Percentiles rank a stretch among this genome's conserved stretches.
Conservation (phyloP, 257 asterid genomes). For the Craterostigma plantagineum region DNA sequence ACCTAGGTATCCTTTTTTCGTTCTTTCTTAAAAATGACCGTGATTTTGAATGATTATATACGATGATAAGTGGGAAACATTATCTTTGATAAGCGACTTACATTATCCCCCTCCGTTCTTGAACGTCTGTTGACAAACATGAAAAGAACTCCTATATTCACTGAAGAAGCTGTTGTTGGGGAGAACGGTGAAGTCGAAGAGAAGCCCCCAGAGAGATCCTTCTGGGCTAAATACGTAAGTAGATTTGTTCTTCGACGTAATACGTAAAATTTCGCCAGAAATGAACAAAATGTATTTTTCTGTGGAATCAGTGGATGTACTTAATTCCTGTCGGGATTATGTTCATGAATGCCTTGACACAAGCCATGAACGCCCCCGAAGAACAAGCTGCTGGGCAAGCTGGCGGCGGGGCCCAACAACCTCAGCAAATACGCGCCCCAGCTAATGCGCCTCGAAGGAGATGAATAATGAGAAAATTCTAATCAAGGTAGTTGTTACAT, state of each 20-base stretch:
- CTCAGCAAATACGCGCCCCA: conserved; percentile 16
- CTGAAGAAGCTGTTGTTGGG: conserved; percentile 58
- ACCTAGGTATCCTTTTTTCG: conserved; percentile 33
- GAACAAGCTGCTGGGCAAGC: conserved; percentile 65
- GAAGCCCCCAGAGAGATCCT: conserved; percentile 71
- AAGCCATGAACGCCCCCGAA: conserved; percentile 89
- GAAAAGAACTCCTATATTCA: conserved; percentile 69
- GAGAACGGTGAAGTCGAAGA: conserved; percentile 71
- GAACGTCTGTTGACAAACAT: conserved; percentile 10
- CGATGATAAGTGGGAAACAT: conserved; percentile 1
- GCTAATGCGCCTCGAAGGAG: too few species aligned
- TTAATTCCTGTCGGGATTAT: conserved; percentile 87
- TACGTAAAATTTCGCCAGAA: too few species aligned
- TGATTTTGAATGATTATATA: too few species aligned
- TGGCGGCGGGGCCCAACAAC: conserved; percentile 35
- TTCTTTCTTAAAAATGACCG: too few species aligned
- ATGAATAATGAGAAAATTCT: too few species aligned
- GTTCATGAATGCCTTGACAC: conserved; percentile 87
- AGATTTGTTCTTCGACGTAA: too few species aligned
- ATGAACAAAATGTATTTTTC: not conserved
- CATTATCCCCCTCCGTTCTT: not conserved
- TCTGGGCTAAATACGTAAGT: conserved; percentile 98
- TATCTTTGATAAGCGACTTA: not conserved
- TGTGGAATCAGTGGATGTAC: conserved; percentile 84
- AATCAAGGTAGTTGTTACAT: too few species aligned